A percentile compares a stretch with the other conserved stretches of the same genome.
Conservation (phyloP, 139 green algal species). For the Tetradesmus lagerheimii region DNA sequence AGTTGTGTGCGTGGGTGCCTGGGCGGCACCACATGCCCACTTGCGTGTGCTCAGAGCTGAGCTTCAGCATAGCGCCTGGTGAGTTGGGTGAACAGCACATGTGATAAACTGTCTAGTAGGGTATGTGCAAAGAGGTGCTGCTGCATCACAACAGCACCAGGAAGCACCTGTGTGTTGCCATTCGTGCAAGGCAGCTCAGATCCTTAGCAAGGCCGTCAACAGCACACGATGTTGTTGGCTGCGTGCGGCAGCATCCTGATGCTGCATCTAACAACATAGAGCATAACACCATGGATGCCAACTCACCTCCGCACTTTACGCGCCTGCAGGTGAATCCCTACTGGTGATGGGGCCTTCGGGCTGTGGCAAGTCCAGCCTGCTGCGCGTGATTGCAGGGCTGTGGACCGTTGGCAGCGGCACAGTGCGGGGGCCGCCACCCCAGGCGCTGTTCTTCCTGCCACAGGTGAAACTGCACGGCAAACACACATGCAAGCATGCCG, state of each 20-base stretch:
- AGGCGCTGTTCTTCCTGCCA: slow-evolving; percentile 88
- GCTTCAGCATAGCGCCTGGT: slow-evolving; percentile 39
- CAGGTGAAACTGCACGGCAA: background rate
- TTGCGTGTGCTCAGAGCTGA: slow-evolving; percentile 4
- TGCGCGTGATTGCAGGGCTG: slow-evolving; percentile 91
- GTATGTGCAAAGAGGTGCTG: background rate
- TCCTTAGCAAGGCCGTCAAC: no score
- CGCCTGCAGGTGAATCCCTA: slow-evolving; percentile 68
- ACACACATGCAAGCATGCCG: no score
- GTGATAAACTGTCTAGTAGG: background rate
- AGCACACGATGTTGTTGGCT: no score
- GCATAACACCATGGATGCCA: no score
- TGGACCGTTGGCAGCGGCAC: slow-evolving; percentile 81
- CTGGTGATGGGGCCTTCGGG: slow-evolving; percentile 92
- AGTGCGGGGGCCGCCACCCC: slow-evolving; percentile 56
- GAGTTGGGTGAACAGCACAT: background rate
- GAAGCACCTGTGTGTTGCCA: no score
- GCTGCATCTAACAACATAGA: no score
- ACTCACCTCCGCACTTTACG: no score
- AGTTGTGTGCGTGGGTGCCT: slow-evolving; percentile 30
- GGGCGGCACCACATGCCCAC: background rate
- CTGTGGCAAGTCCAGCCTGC: slow-evolving; percentile 90
- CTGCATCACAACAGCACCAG: background rate
- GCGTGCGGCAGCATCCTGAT: no score
- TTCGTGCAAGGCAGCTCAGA: no score